Base-by-base conservation (phyloP, 768 basidiomycete species). In the Suillus cothurnatus region DNA sequence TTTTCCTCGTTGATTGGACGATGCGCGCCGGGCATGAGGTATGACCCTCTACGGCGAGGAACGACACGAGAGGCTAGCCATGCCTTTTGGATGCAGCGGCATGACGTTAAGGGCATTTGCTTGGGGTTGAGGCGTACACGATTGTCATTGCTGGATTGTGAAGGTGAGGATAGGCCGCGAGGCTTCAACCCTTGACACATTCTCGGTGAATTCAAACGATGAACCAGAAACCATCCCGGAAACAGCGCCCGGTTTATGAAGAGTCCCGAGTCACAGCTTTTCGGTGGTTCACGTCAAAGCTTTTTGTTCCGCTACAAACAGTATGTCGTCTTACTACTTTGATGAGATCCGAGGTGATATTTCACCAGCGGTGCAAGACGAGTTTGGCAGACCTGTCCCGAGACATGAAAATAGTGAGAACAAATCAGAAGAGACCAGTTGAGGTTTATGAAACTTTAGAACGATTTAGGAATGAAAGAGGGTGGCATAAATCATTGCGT, bases 11-110 rank as follows among this genome's bases (percentile, higher is more conserved):
- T 87, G 66, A 94, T 70, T n/a, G 84, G 80, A 47, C 92, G 86
- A 67, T 87, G 88, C 47, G 86, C 87, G 55, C 93, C 93, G 39
- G 93, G 87, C 60, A 85, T 81, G 68, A 88, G 81, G 74, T 76
- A 66, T 68, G 72, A 38, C 23, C 81, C 84, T 52, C 79, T 80
- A 50, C 83, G 81, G 32, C 78, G 78, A 38, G 84, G 81, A 31
- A 86, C 70, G 68, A 78, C 72, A 70, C 88, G 81, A 36, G 88
- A 89, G 14, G 85, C 81, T 21, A 86, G 70, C 88, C 88, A 89
- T 38, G 83, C 84, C 59, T 87, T 83, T 63, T 74, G 69, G 31
- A 77, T 23, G 50, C 74, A 72, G 65, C 55, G 66, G 60, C 67
- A 66, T 53, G 66, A 64, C 34, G 67, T 53, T 31, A 59, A 19